Percentiles rank a stretch among this genome's conserved stretches.
Evolutionary conservation across 352 stramenopile genomes (phyloP).

Genomic region (Phytophthora sojae): DNA sequence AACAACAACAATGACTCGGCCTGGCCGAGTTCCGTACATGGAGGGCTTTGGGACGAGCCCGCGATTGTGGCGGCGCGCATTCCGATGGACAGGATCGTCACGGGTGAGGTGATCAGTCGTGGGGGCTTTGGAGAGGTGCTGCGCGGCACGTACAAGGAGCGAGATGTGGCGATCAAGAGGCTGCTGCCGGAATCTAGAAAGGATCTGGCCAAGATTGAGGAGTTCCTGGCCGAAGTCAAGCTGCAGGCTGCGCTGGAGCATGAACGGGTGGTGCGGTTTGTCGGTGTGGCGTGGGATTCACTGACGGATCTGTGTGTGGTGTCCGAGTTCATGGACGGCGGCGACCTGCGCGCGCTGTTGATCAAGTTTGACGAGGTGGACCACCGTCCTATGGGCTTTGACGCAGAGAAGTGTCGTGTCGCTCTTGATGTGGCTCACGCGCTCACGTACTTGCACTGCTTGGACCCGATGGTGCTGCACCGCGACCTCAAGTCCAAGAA

Average conservation of each 20-base stretch:
- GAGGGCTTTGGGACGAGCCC: constrained; percentile 55
- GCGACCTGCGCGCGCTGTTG: constrained; percentile 51
- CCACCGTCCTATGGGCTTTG: constrained; percentile 37
- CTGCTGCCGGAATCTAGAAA: constrained; percentile 49
- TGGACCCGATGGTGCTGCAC: constrained; percentile 52
- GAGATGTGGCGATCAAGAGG: constrained; percentile 58
- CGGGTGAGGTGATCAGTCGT: constrained; percentile 46
- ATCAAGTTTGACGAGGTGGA: constrained; percentile 37
- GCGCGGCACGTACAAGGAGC: constrained; percentile 43
- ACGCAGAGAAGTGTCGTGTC: constrained; percentile 58
- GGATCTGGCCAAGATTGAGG: constrained; percentile 52
- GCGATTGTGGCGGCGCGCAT: constrained; percentile 55
- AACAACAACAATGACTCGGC: constrained; percentile 17
- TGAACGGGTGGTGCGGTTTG: constrained; percentile 43
- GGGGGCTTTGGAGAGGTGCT: constrained; percentile 64
- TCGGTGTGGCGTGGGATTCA: constrained; percentile 54
- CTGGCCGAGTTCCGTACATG: constrained; percentile 30
- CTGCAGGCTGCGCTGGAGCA: constrained; percentile 47
- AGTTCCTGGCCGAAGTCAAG: constrained; percentile 62
- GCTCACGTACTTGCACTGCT: constrained; percentile 70
- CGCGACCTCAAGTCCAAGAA: constrained; percentile 60
- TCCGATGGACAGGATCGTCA: constrained; percentile 52
- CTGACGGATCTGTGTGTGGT: constrained; percentile 48
- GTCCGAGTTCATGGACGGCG: constrained; percentile 55
- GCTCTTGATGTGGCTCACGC: constrained; percentile 64